phyloP scores from a whole-genome alignment of 2,329 filamentous ascomycete genomes.

The Stemphylium vesicarium region DNA sequence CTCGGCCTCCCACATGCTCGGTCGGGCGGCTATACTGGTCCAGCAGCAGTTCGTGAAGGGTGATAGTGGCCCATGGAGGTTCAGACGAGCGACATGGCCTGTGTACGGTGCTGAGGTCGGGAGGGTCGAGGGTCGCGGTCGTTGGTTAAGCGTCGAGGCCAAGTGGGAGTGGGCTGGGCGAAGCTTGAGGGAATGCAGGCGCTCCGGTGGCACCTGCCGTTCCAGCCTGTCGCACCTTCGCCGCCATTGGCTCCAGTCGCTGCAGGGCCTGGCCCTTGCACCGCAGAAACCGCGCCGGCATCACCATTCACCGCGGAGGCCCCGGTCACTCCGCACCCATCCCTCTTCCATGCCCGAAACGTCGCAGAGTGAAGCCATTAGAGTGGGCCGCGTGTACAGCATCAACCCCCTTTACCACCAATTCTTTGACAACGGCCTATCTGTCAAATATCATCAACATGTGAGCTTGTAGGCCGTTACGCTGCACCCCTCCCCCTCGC shows the following conservation, averaged over 20 bases:
- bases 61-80: conserved; percentile 35
- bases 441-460: no score
- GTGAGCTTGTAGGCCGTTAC: neutral
- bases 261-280: conserved; percentile 7
- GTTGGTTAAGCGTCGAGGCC: conserved; percentile 31
- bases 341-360: conserved; percentile 5
- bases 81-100: conserved; percentile 31
- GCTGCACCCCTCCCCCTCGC: neutral
- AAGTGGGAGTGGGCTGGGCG: conserved; percentile 33
- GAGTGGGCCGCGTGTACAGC: neutral
- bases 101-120: conserved; percentile 13
- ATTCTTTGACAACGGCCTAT: neutral
- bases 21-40: conserved; percentile 39
- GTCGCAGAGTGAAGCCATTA: conserved; percentile 5
- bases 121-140: conserved; percentile 10
- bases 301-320: neutral
- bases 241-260: conserved; percentile 6
- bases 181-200: conserved; percentile 17
- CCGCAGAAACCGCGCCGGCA: conserved; percentile 9
- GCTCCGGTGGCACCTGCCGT: conserved; percentile 20
- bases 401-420: neutral
- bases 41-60: conserved; percentile 39
- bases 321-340: conserved; percentile 3
- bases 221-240: conserved; percentile 7
- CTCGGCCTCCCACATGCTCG: conserved; percentile 40